phyloP scores from a whole-genome alignment of 2,329 filamentous ascomycete genomes.

The Colletotrichum australisinense region DNA sequence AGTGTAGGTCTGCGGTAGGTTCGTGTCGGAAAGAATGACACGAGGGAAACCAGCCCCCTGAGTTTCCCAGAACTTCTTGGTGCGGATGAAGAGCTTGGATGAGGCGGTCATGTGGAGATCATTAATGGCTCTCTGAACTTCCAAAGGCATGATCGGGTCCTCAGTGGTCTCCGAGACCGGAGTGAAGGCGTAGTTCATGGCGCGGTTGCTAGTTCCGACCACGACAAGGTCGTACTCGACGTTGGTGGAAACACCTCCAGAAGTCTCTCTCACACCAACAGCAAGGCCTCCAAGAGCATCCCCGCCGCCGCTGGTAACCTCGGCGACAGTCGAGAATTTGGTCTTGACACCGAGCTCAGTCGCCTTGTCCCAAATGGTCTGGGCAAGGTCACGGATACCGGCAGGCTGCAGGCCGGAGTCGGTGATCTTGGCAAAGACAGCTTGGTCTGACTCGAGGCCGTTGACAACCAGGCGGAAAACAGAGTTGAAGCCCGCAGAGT shows the following conservation, averaged over 20 bases:
- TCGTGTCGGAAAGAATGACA: constrained; percentile 4
- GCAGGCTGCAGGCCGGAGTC: constrained; percentile 1
- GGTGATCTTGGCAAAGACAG: constrained; percentile 1
- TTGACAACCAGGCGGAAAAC: constrained; percentile 10
- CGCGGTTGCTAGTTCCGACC: not conserved
- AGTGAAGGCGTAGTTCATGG: not conserved
- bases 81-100: constrained; percentile 18
- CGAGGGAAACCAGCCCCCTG: constrained; percentile 7
- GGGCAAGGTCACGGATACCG: constrained; percentile 9
- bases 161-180: not conserved
- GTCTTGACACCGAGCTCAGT: constrained; percentile 12
- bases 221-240: not conserved
- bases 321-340: not conserved
- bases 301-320: not conserved
- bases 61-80: constrained; percentile 11
- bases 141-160: not conserved
- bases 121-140: constrained; percentile 4
- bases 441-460: constrained; percentile 8
- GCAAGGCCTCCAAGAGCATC: not conserved
- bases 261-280: not conserved
- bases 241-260: not conserved
- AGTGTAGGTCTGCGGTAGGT: constrained; percentile 1
- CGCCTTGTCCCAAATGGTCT: constrained; percentile 8
- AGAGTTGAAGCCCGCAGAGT: constrained; percentile 12
- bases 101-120: constrained; percentile 18